Evolutionary conservation across 495 filamentous ascomycete species (phyloP).

Genomic region (Tricharina praecox): DNA sequence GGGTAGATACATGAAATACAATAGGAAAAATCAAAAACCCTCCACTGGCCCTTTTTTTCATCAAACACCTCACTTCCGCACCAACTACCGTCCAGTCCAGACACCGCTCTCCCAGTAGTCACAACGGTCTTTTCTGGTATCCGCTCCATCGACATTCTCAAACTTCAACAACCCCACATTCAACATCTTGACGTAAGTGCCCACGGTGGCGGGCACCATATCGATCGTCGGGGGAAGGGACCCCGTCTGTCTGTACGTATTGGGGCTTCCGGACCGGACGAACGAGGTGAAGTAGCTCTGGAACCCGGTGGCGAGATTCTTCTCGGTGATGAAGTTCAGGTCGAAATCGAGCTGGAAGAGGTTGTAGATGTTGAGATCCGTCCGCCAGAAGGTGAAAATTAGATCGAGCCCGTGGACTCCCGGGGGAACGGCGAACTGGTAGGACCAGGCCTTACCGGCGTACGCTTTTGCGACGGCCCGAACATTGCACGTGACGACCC

Average conservation of each 20-base stretch:
- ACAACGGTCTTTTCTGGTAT: constrained; percentile 14
- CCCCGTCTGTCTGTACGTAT: constrained; percentile 12
- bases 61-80: too few species aligned
- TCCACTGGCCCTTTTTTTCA: too few species aligned
- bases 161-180: constrained; percentile 11
- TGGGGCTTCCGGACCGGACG: constrained; percentile 16
- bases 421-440: constrained; percentile 17
- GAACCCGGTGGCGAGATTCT: constrained; percentile 21
- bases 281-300: constrained; percentile 23
- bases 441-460: constrained; percentile 13
- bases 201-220: constrained; percentile 9
- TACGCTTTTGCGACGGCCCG: constrained; percentile 16
- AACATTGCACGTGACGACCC: constrained; percentile 15
- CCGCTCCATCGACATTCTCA: constrained; percentile 1
- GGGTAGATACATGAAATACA: too few species aligned
- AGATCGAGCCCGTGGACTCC: constrained; percentile 19
- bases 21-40: too few species aligned
- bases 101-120: constrained; percentile 15
- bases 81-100: constrained; percentile 16
- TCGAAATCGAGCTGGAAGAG: constrained; percentile 18
- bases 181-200: constrained; percentile 7
- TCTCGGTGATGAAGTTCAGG: constrained; percentile 14
- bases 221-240: constrained; percentile 7
- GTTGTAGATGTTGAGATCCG: constrained; percentile 17
- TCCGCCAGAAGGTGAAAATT: constrained; percentile 19